Evolutionary conservation across 2,329 filamentous ascomycete species (phyloP), one percentile per base, ranked within the genome.

Genomic region (Coniella vitis): DNA sequence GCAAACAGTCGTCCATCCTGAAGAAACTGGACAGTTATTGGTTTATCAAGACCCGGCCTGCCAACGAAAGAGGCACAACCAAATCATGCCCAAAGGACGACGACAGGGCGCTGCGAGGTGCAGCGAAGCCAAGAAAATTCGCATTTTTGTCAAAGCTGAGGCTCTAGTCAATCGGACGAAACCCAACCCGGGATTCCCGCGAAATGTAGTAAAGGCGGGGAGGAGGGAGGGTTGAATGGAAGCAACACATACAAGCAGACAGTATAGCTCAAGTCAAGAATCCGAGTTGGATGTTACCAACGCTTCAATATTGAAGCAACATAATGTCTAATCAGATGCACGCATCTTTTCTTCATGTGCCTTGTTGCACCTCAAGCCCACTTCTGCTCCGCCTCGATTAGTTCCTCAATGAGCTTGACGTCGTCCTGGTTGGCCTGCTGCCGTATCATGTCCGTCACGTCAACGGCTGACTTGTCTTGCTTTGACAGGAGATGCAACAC

Each of bases 401-500:
- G 62, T 38, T 67, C 64, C 52, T 72, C 66, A 40, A 82, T 75
- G 19, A 74, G 62, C 55, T 70, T 68, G 4, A 68, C 66, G 51
- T 81, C 75, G 54, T 74, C 66, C 44, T 70, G 63, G 3, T 65
- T 68, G 14, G 73, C 59, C 54, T 78, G 69, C 52, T 69, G 65
- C 54, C 72, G 66, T 37, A 77, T 59, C 5, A 69, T 38, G 7
- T 63, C 63, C 7, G 65, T 63, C 7, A 66, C 60, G 21, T 70
- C 64, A 3, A 57, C 53, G 8, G 56, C 56, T 7, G 56, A 55
- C 19, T 56, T 60, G 32, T 64, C 61, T 13, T 58, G 57, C 47
- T 59, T 60, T 46, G 64, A 64, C 19, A 81, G 65, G 31, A 81
- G 62, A 48, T 73, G 68, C 41, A 74, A 58, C 16, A 84, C 70